A percentile compares a stretch with the other conserved stretches of the same genome.
Conservation (phyloP, 2,329 filamentous ascomycete species). For the Aureobasidium vineae region DNA sequence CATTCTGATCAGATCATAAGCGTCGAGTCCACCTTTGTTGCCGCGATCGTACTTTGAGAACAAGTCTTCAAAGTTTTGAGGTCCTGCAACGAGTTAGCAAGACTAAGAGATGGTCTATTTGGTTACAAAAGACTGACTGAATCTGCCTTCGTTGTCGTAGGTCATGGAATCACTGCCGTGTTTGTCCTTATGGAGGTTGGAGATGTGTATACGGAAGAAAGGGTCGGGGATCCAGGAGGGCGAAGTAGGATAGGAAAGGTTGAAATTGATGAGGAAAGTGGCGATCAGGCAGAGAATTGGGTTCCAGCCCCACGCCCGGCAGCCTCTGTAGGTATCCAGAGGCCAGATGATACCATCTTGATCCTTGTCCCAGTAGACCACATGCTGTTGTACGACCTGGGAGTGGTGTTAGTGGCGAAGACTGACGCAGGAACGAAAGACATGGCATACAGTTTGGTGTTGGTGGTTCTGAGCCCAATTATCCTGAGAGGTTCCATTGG, state of each 20-base stretch:
- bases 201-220: constrained; percentile 45
- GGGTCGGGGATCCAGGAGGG: constrained; percentile 47
- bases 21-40: constrained; percentile 42
- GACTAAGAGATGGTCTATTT: background rate
- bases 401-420: constrained; percentile 2
- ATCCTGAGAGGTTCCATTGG: constrained; percentile 45
- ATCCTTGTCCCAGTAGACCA: constrained; percentile 54
- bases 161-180: constrained; percentile 46
- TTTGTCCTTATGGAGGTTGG: constrained; percentile 45
- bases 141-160: constrained; percentile 49
- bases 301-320: constrained; percentile 49
- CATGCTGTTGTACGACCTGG: constrained; percentile 54
- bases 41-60: constrained; percentile 48
- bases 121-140: constrained; percentile 31
- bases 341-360: constrained; percentile 56
- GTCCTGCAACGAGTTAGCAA: constrained; percentile 28
- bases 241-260: constrained; percentile 52
- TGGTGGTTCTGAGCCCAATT: constrained; percentile 42
- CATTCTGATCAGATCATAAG: constrained; percentile 42
- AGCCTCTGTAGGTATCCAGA: constrained; percentile 51
- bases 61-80: constrained; percentile 50
- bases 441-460: constrained; percentile 38
- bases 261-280: constrained; percentile 50
- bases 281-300: constrained; percentile 46
- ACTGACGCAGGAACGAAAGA: too few relatives aligned